These are phyloP conservation scores for Blastocystis sp. DNA, from an alignment of 352 stramenopile genomes.

Conservation along the genomic window DNA sequence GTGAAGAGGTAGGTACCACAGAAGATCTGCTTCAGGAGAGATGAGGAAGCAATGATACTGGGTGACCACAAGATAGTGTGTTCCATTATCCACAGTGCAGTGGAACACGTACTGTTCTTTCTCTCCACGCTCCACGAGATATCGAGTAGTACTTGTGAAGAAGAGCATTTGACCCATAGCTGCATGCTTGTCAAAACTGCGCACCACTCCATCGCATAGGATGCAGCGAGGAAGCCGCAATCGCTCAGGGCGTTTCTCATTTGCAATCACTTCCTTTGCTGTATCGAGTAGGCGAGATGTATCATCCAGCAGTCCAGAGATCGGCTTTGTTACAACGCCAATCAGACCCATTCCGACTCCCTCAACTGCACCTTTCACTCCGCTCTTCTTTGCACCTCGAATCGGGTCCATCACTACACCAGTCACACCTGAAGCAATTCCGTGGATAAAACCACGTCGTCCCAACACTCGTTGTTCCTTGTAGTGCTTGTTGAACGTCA, in stretches of 20 bases:
- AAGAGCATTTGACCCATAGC: conserved; percentile 19
- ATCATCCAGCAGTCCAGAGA: conserved; percentile 75
- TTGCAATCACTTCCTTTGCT: conserved; percentile 62
- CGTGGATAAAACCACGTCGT: conserved; percentile 80
- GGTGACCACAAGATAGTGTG: conserved; percentile 31
- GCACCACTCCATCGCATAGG: background rate
- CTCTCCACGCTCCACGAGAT: background rate
- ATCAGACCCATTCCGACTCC: conserved; percentile 77
- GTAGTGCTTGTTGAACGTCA: conserved; percentile 82
- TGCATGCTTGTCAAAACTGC: background rate
- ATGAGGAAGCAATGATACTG: conserved; percentile 40
- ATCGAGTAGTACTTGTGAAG: background rate
- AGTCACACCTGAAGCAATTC: conserved; percentile 78
- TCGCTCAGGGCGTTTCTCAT: conserved; percentile 67
- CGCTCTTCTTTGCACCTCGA: conserved; percentile 78
- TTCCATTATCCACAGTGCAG: background rate
- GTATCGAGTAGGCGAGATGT: conserved; percentile 76
- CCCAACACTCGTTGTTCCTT: conserved; percentile 75
- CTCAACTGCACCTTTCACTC: conserved; percentile 66
- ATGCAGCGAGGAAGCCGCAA: conserved; percentile 70
- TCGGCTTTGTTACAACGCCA: conserved; percentile 78
- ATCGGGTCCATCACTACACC: conserved; percentile 82
- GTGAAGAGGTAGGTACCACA: conserved; percentile 4
- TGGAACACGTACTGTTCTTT: conserved; percentile 34
- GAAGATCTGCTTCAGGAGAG: background rate